Evolutionary conservation across 805 yeast species (phyloP).

Genomic region (Candida boidinii): DNA sequence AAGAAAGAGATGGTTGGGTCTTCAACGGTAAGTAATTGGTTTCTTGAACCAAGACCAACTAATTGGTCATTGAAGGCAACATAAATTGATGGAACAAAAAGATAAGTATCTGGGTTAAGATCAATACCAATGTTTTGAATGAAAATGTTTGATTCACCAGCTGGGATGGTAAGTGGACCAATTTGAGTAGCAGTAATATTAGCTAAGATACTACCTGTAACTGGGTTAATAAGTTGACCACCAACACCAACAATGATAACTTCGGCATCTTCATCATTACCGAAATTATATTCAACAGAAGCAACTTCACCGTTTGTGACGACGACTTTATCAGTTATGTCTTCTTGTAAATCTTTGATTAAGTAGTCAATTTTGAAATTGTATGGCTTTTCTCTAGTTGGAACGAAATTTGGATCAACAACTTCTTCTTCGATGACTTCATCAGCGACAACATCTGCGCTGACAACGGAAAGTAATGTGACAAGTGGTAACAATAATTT

Average conservation of each 20-base stretch:
- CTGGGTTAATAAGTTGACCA: constrained; percentile 53
- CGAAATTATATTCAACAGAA: constrained; percentile 41
- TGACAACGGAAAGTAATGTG: constrained; percentile 6
- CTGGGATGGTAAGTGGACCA: constrained; percentile 47
- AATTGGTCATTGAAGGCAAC: constrained; percentile 40
- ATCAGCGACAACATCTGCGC: constrained; percentile 5
- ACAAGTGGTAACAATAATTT: constrained; percentile 8
- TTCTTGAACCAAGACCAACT: constrained; percentile 47
- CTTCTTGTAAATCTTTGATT: constrained; percentile 34
- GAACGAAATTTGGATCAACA: constrained; percentile 17
- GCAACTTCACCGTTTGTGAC: constrained; percentile 43
- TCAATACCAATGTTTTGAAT: constrained; percentile 53
- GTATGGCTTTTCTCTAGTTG: constrained; percentile 30
- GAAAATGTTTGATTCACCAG: constrained; percentile 42
- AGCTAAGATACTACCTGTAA: constrained; percentile 39
- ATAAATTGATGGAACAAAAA: constrained; percentile 52
- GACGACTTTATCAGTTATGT: constrained; percentile 32
- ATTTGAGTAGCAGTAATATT: constrained; percentile 59
- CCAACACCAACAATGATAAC: constrained; percentile 59
- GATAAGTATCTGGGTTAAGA: constrained; percentile 43
- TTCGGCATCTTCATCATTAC: constrained; percentile 43
- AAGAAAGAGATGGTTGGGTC: constrained; percentile 64
- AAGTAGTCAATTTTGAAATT: constrained; percentile 40
- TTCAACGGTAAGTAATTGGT: constrained; percentile 46
- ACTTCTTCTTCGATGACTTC: constrained; percentile 10